Evolutionary conservation across 805 yeast genomes (phyloP).

Genomic region (Metschnikowia colocasiae): DNA sequence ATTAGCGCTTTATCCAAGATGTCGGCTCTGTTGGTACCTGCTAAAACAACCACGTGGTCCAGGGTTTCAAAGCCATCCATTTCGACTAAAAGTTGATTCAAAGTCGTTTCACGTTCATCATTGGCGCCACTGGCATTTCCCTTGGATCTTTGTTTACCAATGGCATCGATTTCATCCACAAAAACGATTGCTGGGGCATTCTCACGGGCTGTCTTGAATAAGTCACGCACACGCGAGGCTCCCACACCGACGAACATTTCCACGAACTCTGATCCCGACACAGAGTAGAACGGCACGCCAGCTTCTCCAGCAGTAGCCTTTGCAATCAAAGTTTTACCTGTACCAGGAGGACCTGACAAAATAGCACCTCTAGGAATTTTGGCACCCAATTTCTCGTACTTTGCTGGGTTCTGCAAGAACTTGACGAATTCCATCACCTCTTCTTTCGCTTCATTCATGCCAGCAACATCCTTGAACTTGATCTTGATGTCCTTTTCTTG

Average conservation of each 20-base stretch:
- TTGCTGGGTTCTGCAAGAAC: conserved; percentile 78
- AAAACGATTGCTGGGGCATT: conserved; percentile 89
- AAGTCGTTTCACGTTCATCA: conserved; percentile 90
- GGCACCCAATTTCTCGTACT: conserved; percentile 86
- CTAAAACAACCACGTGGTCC: conserved; percentile 89
- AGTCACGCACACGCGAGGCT: conserved; percentile 90
- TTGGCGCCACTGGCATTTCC: conserved; percentile 69
- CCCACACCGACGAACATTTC: conserved; percentile 98
- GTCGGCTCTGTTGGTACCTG: conserved; percentile 93
- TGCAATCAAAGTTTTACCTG: conserved; percentile 90
- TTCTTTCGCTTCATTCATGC: conserved; percentile 90
- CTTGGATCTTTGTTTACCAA: conserved; percentile 79
- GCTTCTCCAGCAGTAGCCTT: conserved; percentile 98
- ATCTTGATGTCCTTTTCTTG: conserved; percentile 80
- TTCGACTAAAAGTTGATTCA: conserved; percentile 88
- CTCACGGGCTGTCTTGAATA: conserved; percentile 84
- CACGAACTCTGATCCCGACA: conserved; percentile 92
- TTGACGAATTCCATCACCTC: conserved; percentile 95
- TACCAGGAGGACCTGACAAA: conserved; percentile 93
- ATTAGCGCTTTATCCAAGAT: conserved; percentile 83
- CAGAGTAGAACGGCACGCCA: conserved; percentile 87
- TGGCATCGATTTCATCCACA: conserved; percentile 94
- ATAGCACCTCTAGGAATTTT: conserved; percentile 95
- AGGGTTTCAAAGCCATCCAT: conserved; percentile 91
- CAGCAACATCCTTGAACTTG: conserved; percentile 87